phyloP scores from a whole-genome alignment of 1,139 yeast species.

The Kurtzmaniella quercitrusa region DNA sequence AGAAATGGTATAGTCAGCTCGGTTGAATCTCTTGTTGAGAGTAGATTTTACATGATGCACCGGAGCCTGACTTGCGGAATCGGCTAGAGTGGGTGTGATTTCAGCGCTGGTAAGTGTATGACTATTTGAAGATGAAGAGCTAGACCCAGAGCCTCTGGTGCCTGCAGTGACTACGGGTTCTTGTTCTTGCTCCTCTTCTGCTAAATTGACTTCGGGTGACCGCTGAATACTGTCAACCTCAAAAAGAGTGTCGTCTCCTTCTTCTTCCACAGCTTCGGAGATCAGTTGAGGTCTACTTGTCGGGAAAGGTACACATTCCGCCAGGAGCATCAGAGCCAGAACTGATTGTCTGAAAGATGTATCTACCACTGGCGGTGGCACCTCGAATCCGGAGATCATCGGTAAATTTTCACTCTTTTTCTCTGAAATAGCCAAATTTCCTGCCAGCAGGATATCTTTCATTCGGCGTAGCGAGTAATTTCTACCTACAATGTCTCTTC shows the following conservation, averaged over 20 bases:
- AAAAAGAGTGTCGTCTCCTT: not conserved
- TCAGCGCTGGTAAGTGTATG: not conserved
- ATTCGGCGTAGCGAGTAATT: conserved; percentile 1
- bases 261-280: not conserved
- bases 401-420: not conserved
- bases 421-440: not conserved
- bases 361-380: not conserved
- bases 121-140: not conserved
- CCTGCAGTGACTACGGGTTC: not conserved
- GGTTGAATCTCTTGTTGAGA: not conserved
- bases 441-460: conserved; percentile 2
- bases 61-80: not conserved
- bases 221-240: not conserved
- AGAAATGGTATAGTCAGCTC: not conserved
- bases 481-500: conserved; percentile 26
- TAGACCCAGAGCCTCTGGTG: not conserved
- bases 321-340: not conserved
- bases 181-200: not conserved
- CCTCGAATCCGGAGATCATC: not conserved
- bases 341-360: not conserved
- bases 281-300: conserved; percentile 2
- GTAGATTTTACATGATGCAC: not conserved
- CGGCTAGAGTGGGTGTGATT: not conserved
- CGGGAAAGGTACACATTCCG: not conserved
- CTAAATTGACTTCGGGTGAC: not conserved